These are phyloP conservation scores for Coemansia sp. DNA, from an alignment of 192 early-diverging fungal species.

Conservation along the genomic window DNA sequence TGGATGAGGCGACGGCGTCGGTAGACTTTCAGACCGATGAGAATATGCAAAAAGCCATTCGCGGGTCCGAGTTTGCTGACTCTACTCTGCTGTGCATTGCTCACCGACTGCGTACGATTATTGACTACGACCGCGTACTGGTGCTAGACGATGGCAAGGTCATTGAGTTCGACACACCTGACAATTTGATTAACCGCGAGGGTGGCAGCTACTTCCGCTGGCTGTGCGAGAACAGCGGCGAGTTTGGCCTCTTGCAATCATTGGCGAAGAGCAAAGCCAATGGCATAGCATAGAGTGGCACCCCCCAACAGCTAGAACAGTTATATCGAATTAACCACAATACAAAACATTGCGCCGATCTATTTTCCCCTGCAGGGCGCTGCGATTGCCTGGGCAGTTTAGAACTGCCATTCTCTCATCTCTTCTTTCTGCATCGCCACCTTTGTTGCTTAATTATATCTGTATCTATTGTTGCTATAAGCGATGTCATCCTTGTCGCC, in stretches of 20 bases:
- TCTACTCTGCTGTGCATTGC: slow-evolving; percentile 86
- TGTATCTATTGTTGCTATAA: background rate
- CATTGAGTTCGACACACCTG: slow-evolving; percentile 80
- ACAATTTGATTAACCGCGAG: slow-evolving; percentile 1
- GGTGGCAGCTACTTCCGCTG: slow-evolving; percentile 63
- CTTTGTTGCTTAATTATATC: background rate
- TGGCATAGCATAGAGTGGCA: background rate
- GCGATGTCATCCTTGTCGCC: background rate
- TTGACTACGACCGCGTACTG: slow-evolving; percentile 81
- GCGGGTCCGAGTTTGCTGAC: slow-evolving; percentile 65
- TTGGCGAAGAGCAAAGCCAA: background rate
- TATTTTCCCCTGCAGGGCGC: too few species aligned
- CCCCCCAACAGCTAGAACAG: too few species aligned
- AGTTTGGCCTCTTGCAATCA: slow-evolving; percentile 53
- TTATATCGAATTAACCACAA: too few species aligned
- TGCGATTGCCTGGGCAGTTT: too few species aligned
- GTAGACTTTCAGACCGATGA: slow-evolving; percentile 86
- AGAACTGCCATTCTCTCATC: too few species aligned
- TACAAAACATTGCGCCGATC: too few species aligned
- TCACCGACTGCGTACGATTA: slow-evolving; percentile 82
- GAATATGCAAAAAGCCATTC: slow-evolving; percentile 82
- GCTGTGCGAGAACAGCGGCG: slow-evolving; percentile 80
- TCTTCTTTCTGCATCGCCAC: slow-evolving; percentile 9
- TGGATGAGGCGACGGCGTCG: slow-evolving; percentile 87
- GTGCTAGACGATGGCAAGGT: slow-evolving; percentile 78